Evolutionary conservation across 768 basidiomycete species (phyloP).

Genomic region (Favolaschia claudopus): DNA sequence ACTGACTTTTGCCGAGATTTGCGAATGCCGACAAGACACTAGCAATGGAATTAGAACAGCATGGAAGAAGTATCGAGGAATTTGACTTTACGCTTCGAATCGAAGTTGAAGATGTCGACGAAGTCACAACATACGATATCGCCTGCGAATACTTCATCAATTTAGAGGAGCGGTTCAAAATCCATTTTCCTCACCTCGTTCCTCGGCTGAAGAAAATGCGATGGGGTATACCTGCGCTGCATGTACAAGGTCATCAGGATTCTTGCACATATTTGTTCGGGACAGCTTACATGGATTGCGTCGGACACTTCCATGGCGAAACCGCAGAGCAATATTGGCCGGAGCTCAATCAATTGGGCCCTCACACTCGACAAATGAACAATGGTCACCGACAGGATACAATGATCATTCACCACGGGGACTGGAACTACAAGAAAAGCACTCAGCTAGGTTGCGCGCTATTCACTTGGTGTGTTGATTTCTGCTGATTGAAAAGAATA

Average conservation of each 20-base stretch:
- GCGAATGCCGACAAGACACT: slow-evolving; percentile 21
- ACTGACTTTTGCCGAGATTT: slow-evolving; percentile 19
- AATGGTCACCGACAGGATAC: slow-evolving; percentile 30
- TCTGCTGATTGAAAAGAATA: background rate
- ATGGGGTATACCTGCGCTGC: slow-evolving; percentile 25
- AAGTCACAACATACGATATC: slow-evolving; percentile 24
- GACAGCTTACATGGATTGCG: slow-evolving; percentile 24
- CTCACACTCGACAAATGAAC: slow-evolving; percentile 32
- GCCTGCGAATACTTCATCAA: slow-evolving; percentile 25
- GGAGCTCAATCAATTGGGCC: slow-evolving; percentile 22
- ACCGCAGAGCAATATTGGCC: slow-evolving; percentile 29
- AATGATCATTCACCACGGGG: slow-evolving; percentile 25
- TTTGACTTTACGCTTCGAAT: background rate
- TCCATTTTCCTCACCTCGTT: slow-evolving; percentile 18
- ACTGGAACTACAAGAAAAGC: slow-evolving; percentile 32
- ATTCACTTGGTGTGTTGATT: too few species aligned
- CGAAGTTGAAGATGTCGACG: background rate
- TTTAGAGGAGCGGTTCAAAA: slow-evolving; percentile 14
- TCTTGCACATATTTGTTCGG: slow-evolving; percentile 28
- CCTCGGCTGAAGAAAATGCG: slow-evolving; percentile 9
- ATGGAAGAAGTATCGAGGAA: background rate
- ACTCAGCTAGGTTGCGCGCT: too few species aligned
- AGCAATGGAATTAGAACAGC: background rate
- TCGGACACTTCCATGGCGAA: slow-evolving; percentile 35
- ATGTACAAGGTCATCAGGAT: slow-evolving; percentile 31